Conservation (phyloP, 352 stramenopile species). For the Globisporangium sylvaticum region DNA sequence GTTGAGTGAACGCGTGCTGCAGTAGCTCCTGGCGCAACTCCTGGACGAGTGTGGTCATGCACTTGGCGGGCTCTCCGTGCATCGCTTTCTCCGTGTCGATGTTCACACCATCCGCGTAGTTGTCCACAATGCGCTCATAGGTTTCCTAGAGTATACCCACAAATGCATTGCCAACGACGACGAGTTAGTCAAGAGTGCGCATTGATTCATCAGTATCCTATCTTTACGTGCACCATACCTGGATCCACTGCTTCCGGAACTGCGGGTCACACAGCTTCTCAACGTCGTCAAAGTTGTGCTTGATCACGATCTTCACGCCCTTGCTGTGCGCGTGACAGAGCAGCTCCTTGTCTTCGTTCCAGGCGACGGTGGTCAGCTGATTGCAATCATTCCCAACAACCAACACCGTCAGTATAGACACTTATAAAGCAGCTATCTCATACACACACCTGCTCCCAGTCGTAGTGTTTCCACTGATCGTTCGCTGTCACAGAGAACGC, state of each 20-base stretch:
- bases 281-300: conserved; percentile 77
- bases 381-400: neutral
- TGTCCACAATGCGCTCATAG: conserved; percentile 57
- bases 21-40: conserved; percentile 62
- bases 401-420: neutral
- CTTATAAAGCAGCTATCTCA: neutral
- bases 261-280: conserved; percentile 51
- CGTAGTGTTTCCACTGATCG: conserved; percentile 74
- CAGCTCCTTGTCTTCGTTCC: conserved; percentile 80
- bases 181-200: neutral
- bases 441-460: conserved; percentile 52
- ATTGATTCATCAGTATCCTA: neutral
- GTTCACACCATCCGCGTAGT: conserved; percentile 79
- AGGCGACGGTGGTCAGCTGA: conserved; percentile 76
- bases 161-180: neutral
- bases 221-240: conserved; percentile 12
- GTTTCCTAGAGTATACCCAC: conserved; percentile 20
- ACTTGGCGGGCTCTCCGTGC: conserved; percentile 35
- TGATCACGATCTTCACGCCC: conserved; percentile 73
- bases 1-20: conserved; percentile 44
- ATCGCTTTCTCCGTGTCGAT: conserved; percentile 80
- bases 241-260: conserved; percentile 50
- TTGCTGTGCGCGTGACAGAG: conserved; percentile 78
- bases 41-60: conserved; percentile 46
- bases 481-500: conserved; percentile 64